Conservation (phyloP, 345 rosid species). For the Ceriops decandra region DNA sequence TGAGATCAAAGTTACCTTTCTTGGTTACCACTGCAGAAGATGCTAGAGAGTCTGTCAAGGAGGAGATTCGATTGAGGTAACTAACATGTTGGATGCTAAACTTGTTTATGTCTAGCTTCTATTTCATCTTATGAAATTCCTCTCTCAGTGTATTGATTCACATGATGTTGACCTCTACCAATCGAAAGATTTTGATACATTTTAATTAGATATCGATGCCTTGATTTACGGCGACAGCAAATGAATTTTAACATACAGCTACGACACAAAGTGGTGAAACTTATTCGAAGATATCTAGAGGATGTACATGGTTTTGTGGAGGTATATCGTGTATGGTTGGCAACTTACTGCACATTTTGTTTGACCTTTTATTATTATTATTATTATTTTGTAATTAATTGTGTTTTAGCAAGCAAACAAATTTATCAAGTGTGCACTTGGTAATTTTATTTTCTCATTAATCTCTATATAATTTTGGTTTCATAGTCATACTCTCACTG, state of each 20-base stretch:
- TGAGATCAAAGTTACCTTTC: conserved; percentile 79
- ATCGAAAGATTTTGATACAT: not conserved
- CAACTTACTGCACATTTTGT: not conserved
- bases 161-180: not conserved
- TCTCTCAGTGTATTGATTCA: too few species aligned
- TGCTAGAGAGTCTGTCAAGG: conserved; percentile 67
- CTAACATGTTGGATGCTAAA: not conserved
- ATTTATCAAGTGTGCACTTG: too few species aligned
- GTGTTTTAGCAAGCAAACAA: not conserved
- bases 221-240: conserved; percentile 89
- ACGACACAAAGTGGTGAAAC: conserved; percentile 87
- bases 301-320: conserved; percentile 85
- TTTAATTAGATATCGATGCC: conserved; percentile 67
- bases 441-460: not conserved
- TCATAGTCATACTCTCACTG: conserved; percentile 21
- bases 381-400: not conserved
- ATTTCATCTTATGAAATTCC: too few species aligned
- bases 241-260: conserved; percentile 70
- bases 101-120: not conserved
- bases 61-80: conserved; percentile 91
- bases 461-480: not conserved
- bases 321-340: conserved; percentile 34
- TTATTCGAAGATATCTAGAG: conserved; percentile 79
- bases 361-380: not conserved
- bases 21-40: conserved; percentile 77